Evolutionary conservation across 352 stramenopile genomes (phyloP).

Genomic region (Pythium grandisporangium): DNA sequence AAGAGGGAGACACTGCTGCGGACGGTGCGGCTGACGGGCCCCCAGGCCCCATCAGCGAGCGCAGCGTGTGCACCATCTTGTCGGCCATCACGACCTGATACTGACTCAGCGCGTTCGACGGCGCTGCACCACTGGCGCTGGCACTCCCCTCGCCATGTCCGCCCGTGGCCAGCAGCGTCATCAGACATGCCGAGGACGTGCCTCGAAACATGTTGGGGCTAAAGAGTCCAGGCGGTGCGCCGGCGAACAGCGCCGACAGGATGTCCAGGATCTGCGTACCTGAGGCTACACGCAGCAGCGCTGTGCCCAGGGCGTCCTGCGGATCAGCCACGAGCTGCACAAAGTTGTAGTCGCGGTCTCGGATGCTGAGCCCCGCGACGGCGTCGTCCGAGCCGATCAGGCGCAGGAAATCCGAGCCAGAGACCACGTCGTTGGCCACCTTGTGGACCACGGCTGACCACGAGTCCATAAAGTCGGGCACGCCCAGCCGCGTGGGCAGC

Average conservation of each 20-base stretch:
- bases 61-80: constrained; percentile 31
- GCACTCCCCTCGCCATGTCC: too few species aligned
- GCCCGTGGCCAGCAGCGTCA: constrained; percentile 22
- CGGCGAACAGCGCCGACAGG: constrained; percentile 45
- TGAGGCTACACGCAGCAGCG: constrained; percentile 33
- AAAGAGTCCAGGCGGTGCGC: constrained; percentile 37
- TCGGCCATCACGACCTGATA: constrained; percentile 51
- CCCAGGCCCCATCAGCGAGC: constrained; percentile 12
- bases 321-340: constrained; percentile 45
- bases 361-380: constrained; percentile 29
- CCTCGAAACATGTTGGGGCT: constrained; percentile 64
- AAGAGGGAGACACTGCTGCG: too few species aligned
- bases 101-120: constrained; percentile 15
- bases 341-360: constrained; percentile 52
- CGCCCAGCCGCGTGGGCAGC: constrained; percentile 39
- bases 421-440: constrained; percentile 55
- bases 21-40: too few species aligned
- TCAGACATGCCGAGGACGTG: constrained; percentile 37
- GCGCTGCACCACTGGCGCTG: not conserved
- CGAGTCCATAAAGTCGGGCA: constrained; percentile 60
- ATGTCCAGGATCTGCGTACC: constrained; percentile 61
- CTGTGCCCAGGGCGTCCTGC: constrained; percentile 27
- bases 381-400: constrained; percentile 33
- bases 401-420: constrained; percentile 38
- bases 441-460: constrained; percentile 60